phyloP scores from a whole-genome alignment of 768 basidiomycete genomes.

The Dioszegia aurantiaca region DNA sequence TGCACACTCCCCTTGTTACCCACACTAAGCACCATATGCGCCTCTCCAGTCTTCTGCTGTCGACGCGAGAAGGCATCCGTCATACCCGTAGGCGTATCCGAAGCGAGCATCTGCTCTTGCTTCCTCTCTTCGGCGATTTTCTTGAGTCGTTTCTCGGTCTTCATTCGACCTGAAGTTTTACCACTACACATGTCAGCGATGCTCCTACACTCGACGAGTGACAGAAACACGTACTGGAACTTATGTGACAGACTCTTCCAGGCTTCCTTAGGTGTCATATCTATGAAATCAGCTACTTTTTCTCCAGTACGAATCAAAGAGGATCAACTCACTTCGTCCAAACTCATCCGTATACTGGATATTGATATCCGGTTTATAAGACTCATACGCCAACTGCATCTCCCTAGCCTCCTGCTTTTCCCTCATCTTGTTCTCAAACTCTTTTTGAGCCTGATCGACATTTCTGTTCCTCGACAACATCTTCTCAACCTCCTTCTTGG shows the following conservation, averaged over 20 bases:
- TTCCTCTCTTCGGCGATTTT: slow-evolving; percentile 98
- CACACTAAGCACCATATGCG: slow-evolving; percentile 91
- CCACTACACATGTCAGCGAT: slow-evolving; percentile 55
- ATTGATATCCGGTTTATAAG: slow-evolving; percentile 95
- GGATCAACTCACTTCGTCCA: slow-evolving; percentile 60
- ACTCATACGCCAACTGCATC: slow-evolving; percentile 75
- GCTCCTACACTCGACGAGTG: neutral
- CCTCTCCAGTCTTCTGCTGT: slow-evolving; percentile 90
- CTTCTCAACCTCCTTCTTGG: slow-evolving; percentile 76
- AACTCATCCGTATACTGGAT: slow-evolving; percentile 97
- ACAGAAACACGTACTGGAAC: slow-evolving; percentile 64
- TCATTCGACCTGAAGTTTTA: slow-evolving; percentile 92
- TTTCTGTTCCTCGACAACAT: slow-evolving; percentile 68
- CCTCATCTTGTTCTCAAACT: slow-evolving; percentile 86
- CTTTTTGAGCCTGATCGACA: slow-evolving; percentile 88
- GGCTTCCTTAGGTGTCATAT: slow-evolving; percentile 81
- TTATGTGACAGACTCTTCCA: slow-evolving; percentile 98
- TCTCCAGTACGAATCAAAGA: neutral
- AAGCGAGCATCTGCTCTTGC: slow-evolving; percentile 86
- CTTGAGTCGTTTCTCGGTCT: slow-evolving; percentile 93
- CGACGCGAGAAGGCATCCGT: slow-evolving; percentile 87
- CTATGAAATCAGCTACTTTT: slow-evolving; percentile 36
- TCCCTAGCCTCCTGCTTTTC: slow-evolving; percentile 88
- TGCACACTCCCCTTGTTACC: slow-evolving; percentile 79
- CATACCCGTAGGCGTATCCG: slow-evolving; percentile 95